These are phyloP conservation scores for Termitomyces heimii DNA, from an alignment of 768 basidiomycete species.

Conservation along the genomic window DNA sequence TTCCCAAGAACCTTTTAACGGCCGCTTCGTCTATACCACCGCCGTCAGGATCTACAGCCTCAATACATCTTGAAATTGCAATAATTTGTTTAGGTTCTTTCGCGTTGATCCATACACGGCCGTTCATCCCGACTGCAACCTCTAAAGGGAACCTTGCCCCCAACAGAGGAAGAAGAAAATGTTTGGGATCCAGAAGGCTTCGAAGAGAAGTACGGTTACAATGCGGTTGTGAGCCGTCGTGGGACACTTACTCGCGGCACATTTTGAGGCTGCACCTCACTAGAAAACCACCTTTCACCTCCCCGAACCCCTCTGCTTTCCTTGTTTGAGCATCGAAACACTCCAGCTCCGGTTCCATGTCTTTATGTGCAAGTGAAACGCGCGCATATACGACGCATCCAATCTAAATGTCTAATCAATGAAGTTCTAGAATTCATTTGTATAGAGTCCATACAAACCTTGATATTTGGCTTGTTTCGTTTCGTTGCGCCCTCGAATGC, in stretches of 20 bases:
- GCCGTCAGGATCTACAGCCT: slow-evolving; percentile 73
- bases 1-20: slow-evolving; percentile 47
- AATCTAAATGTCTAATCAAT: slow-evolving; percentile 44
- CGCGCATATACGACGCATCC: slow-evolving; percentile 89
- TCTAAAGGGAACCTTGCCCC: slow-evolving; percentile 84
- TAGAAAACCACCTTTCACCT: slow-evolving; percentile 85
- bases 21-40: slow-evolving; percentile 51
- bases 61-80: slow-evolving; percentile 71
- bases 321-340: slow-evolving; percentile 93
- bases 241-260: slow-evolving; percentile 67
- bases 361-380: slow-evolving; percentile 89
- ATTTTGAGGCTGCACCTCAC: slow-evolving; percentile 77
- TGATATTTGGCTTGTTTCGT: slow-evolving; percentile 89
- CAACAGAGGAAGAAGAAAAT: slow-evolving; percentile 78
- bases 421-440: not conserved
- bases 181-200: slow-evolving; percentile 75
- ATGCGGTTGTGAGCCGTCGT: not conserved
- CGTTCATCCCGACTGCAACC: slow-evolving; percentile 86
- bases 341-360: slow-evolving; percentile 97
- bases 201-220: not conserved
- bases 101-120: slow-evolving; percentile 83
- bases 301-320: slow-evolving; percentile 91
- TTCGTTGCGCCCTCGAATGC: slow-evolving; percentile 97
- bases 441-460: slow-evolving; percentile 41
- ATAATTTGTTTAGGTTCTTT: slow-evolving; percentile 72